Evolutionary conservation across 164 flowering plant genomes (phyloP), one percentile per base, ranked within the genome.

Genomic region (Sextonia rubra): DNA sequence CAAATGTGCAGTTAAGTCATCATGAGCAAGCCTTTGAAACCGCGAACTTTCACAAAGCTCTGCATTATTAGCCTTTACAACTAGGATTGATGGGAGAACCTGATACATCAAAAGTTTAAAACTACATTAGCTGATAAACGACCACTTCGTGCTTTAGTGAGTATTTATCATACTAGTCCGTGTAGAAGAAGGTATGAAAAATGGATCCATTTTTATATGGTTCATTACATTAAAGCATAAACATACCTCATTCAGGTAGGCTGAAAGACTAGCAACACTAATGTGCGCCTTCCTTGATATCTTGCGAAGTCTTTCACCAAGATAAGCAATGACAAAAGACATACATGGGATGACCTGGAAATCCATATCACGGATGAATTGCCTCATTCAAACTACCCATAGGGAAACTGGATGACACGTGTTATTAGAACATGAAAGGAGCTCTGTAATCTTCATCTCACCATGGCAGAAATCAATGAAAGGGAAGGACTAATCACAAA

Each of bases 181-280:
- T 61, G 5, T 29, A 20, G 52, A n/a, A 12, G 26, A 56, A 12
- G 44, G 15, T 44, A 27, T n/a, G 63, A 77, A 47, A 32, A 26
- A 68, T 2, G 30, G 27, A 69, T 32, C 23, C 12, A 26, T 48
- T 14, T 56, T 71, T 37, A 64, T 52, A 32, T 93, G 70, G 72
- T 68, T 76, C 48, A 80, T 15, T 61, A 37, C 4, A 71, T 4
- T 5, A 2, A 37, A 14, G 7, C 17, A 18, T 52, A 55, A 69
- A 18, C 2, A 15, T 79, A 95, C 99, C 98, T 93, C 99, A 77
- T 93, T 93, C 74, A 91, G 81, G 83, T 96, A 93, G 7, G 93
- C 80, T 1, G 99, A 90, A 68, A 93, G 86, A 68, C 80, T 79
- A 60, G 98, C 95, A 69, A 81, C 77, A 80, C 86, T 88, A 55